Conservation (phyloP, 164 flowering plant genomes). For the Litsea cubeba region DNA sequence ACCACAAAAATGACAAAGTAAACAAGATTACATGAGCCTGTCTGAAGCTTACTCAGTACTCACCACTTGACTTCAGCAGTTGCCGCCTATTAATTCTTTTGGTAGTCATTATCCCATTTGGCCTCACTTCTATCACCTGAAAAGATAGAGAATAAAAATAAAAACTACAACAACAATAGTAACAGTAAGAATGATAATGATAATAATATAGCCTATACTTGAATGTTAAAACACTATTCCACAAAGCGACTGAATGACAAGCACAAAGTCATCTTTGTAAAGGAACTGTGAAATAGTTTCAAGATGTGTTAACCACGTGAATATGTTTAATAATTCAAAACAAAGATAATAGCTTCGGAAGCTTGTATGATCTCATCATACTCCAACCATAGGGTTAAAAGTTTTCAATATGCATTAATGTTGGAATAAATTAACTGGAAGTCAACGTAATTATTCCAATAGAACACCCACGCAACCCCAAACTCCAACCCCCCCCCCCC, state of each 20-base stretch:
- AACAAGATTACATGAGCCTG: not conserved
- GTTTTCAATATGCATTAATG: too few species aligned
- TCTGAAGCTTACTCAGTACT: slow-evolving; percentile 9
- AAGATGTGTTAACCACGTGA: not conserved
- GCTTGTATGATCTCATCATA: too few species aligned
- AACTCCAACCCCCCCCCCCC: too few species aligned
- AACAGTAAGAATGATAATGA: too few species aligned
- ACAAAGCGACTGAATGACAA: not conserved
- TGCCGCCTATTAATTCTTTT: slow-evolving; percentile 74
- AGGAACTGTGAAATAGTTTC: not conserved
- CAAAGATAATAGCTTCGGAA: not conserved
- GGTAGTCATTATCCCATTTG: slow-evolving; percentile 63
- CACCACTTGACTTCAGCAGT: slow-evolving; percentile 85
- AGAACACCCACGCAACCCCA: too few species aligned
- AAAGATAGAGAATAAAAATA: not conserved
- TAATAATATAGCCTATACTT: not conserved
- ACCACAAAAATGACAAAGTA: not conserved
- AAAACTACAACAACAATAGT: too few species aligned
- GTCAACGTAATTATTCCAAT: too few species aligned
- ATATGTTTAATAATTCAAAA: not conserved
- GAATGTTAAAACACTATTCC: not conserved
- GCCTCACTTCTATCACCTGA: slow-evolving; percentile 87
- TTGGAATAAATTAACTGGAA: too few species aligned
- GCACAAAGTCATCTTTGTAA: not conserved
- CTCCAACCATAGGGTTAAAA: too few species aligned